Evolutionary conservation across 805 yeast genomes (phyloP).

Genomic region (Suhomyces vadensis): DNA sequence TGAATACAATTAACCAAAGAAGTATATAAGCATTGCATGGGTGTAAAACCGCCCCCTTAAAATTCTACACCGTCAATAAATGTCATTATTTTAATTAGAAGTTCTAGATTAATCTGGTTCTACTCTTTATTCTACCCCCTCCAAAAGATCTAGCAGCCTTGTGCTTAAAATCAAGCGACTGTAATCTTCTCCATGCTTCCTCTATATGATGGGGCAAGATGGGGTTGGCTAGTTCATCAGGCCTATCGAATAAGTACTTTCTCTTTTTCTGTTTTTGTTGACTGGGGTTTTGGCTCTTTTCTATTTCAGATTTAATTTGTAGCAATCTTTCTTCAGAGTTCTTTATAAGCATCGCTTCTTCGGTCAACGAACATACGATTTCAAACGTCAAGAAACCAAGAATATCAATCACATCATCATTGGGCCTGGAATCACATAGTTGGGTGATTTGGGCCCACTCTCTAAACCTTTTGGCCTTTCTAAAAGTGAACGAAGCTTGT

Average conservation of each 20-base stretch:
- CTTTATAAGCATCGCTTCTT: slow-evolving; percentile 82
- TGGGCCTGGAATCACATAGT: slow-evolving; percentile 85
- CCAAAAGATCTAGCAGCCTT: slow-evolving; percentile 69
- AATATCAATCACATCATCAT: slow-evolving; percentile 95
- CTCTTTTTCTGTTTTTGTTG: slow-evolving; percentile 36
- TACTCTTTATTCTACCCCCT: slow-evolving; percentile 61
- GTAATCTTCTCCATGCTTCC: slow-evolving; percentile 87
- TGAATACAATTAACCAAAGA: slow-evolving; percentile 13
- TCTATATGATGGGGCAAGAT: slow-evolving; percentile 76
- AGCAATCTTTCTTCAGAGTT: slow-evolving; percentile 58
- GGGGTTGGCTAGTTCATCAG: slow-evolving; percentile 80
- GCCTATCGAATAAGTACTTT: slow-evolving; percentile 78
- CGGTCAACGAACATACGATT: slow-evolving; percentile 92
- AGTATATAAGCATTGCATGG: background rate
- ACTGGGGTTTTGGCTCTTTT: slow-evolving; percentile 27
- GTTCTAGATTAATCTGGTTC: slow-evolving; percentile 49
- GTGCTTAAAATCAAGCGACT: slow-evolving; percentile 54
- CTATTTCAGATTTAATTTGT: slow-evolving; percentile 22
- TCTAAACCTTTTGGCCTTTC: slow-evolving; percentile 89
- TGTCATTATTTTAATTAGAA: slow-evolving; percentile 4
- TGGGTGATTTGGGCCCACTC: slow-evolving; percentile 94
- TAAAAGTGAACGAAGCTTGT: slow-evolving; percentile 93
- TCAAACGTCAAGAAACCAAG: slow-evolving; percentile 94
- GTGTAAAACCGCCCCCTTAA: background rate
- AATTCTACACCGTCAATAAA: background rate